Percentiles rank a stretch among this genome's conserved stretches.
Conservation (phyloP, 208 protist genomes). For the Zelonia costaricensis region DNA sequence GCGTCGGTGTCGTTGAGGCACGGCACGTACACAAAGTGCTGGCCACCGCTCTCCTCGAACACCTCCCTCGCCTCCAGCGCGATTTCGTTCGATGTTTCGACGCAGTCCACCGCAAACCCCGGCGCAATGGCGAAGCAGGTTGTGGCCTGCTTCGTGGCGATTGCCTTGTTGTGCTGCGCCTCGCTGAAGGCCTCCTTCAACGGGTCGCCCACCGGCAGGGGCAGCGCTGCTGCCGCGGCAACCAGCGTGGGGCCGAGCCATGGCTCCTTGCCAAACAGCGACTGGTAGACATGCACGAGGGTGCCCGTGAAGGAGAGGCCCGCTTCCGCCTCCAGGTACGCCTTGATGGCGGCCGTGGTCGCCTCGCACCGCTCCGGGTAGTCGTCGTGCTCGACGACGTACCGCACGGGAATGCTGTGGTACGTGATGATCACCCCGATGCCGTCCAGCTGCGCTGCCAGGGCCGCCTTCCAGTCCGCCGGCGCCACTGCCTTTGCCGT, state of each 20-base stretch:
- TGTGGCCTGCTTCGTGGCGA: constrained; percentile 7
- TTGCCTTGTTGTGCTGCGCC: constrained; percentile 3
- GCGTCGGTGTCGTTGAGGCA: constrained; percentile 41
- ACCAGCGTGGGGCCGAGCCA: constrained; percentile 47
- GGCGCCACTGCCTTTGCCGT: neutral
- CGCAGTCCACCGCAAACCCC: constrained; percentile 45
- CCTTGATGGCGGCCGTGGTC: constrained; percentile 20
- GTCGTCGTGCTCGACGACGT: constrained; percentile 35
- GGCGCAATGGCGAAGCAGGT: constrained; percentile 35
- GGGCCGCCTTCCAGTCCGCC: constrained; percentile 2
- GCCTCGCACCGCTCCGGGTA: constrained; percentile 31
- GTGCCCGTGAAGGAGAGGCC: constrained; percentile 14
- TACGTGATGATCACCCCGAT: constrained; percentile 46
- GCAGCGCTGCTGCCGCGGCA: constrained; percentile 22
- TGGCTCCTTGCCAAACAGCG: constrained; percentile 41
- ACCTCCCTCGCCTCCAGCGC: constrained; percentile 21
- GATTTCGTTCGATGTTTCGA: constrained; percentile 47
- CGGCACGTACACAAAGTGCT: constrained; percentile 24
- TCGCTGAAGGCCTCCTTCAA: constrained; percentile 19
- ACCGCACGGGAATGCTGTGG: constrained; percentile 43
- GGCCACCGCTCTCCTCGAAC: constrained; percentile 33
- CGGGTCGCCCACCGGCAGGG: neutral
- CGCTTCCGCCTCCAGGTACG: constrained; percentile 7
- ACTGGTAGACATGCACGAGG: constrained; percentile 48
- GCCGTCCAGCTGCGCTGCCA: neutral